Evolutionary conservation across 345 rosid species (phyloP).

Genomic region (Iberis pinnata): DNA sequence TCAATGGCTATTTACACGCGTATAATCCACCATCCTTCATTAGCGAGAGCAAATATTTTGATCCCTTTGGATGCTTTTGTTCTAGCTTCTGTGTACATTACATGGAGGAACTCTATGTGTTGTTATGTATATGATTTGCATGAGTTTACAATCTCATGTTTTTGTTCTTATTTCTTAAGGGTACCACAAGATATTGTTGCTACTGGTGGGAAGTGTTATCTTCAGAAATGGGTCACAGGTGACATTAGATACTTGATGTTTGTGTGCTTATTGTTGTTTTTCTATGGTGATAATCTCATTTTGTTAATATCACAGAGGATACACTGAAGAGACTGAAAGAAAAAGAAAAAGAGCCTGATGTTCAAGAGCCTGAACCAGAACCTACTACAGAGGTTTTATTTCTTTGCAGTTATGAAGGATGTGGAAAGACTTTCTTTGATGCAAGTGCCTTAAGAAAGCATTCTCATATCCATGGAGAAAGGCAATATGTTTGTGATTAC

Average conservation of each 20-base stretch:
- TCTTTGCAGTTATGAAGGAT: slow-evolving; percentile 90
- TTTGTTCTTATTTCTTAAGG: slow-evolving; percentile 36
- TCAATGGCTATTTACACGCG: too few relatives aligned
- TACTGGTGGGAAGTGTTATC: slow-evolving; percentile 82
- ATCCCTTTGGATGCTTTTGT: neutral
- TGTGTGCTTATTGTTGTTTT: neutral
- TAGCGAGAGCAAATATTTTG: too few relatives aligned
- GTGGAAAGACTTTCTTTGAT: slow-evolving; percentile 91
- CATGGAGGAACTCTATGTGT: too few relatives aligned
- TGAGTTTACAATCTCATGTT: too few relatives aligned
- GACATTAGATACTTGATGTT: neutral
- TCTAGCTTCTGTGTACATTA: too few relatives aligned
- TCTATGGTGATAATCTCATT: neutral
- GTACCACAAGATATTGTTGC: slow-evolving; percentile 96
- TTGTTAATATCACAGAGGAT: slow-evolving; percentile 36
- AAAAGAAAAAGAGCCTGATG: slow-evolving; percentile 57
- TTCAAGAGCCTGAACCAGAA: slow-evolving; percentile 84
- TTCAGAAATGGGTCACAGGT: slow-evolving; percentile 89
- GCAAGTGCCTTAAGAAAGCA: slow-evolving; percentile 93
- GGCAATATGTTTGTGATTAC: slow-evolving; percentile 73
- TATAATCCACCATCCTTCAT: too few relatives aligned
- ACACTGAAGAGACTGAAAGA: slow-evolving; percentile 62
- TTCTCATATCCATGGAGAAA: slow-evolving; percentile 95
- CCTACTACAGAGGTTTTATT: slow-evolving; percentile 92
- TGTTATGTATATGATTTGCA: too few relatives aligned